A percentile compares a stretch with the other conserved stretches of the same genome.
Evolutionary conservation across 148 eudicot species (phyloP).

Genomic region (Rhododendron ferrugineum): DNA sequence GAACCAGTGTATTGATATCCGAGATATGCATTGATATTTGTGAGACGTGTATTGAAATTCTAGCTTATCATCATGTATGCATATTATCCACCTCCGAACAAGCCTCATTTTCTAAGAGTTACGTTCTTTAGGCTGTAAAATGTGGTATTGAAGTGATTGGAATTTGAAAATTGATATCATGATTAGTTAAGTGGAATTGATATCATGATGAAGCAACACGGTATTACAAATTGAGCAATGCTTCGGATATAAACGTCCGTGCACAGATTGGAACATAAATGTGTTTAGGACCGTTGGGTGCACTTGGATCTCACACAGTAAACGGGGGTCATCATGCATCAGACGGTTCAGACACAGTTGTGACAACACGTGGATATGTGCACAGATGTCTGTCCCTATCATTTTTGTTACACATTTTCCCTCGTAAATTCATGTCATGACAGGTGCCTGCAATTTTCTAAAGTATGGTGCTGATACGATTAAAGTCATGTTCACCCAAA

Average conservation of each 20-base stretch:
- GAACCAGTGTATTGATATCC: background rate
- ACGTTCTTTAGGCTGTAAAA: background rate
- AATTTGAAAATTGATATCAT: background rate
- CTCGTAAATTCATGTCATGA: background rate
- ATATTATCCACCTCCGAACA: background rate
- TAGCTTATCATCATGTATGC: background rate
- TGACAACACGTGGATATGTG: too few relatives aligned
- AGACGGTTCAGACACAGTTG: background rate
- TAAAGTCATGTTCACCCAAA: too few relatives aligned
- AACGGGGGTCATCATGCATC: background rate
- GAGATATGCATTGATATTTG: background rate
- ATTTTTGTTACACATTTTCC: too few relatives aligned
- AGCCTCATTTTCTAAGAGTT: background rate
- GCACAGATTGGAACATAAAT: background rate
- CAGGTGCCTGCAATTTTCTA: too few relatives aligned
- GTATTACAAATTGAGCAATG: background rate
- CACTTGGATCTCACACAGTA: background rate
- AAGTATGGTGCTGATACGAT: background rate
- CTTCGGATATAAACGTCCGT: background rate
- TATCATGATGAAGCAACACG: background rate
- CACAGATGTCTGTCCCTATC: background rate
- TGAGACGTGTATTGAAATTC: background rate
- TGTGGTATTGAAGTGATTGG: background rate
- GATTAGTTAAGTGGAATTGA: background rate
- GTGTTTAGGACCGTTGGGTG: background rate